Percentiles rank a stretch among this genome's conserved stretches.
Conservation (phyloP, 495 filamentous ascomycete genomes). For the Neurospora pannonica region DNA sequence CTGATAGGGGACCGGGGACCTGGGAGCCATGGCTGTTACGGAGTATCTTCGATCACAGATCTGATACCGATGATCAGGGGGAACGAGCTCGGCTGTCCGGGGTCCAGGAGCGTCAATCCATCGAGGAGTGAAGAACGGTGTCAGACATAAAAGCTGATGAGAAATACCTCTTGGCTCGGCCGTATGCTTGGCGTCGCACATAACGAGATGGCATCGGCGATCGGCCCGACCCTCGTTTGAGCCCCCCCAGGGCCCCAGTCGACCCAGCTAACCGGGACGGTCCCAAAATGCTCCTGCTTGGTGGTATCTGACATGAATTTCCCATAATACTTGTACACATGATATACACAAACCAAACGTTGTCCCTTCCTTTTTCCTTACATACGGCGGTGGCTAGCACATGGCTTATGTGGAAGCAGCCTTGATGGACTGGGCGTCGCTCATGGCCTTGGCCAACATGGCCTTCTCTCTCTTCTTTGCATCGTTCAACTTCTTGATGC, state of each 20-base stretch:
- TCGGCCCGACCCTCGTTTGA: background rate
- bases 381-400: background rate
- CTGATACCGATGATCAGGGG: background rate
- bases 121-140: background rate
- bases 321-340: slow-evolving; percentile 10
- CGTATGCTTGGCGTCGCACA: background rate
- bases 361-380: background rate
- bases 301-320: background rate
- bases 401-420: slow-evolving; percentile 3
- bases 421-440: slow-evolving; percentile 24
- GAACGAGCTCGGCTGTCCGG: background rate
- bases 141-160: background rate
- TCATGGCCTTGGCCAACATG: slow-evolving; percentile 22
- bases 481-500: slow-evolving; percentile 51
- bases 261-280: background rate
- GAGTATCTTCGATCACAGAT: background rate
- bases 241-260: background rate
- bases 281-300: background rate
- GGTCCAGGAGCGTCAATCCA: background rate
- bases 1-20: background rate
- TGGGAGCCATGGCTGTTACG: background rate
- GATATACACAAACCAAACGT: slow-evolving; percentile 11
- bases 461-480: slow-evolving; percentile 54
- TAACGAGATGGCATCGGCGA: background rate
- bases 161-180: background rate